A percentile compares a stretch with the other conserved stretches of the same genome.
These are phyloP conservation scores for Hypomontagnella monticulosa DNA, from an alignment of 495 filamentous ascomycete genomes.

Conservation along the genomic window DNA sequence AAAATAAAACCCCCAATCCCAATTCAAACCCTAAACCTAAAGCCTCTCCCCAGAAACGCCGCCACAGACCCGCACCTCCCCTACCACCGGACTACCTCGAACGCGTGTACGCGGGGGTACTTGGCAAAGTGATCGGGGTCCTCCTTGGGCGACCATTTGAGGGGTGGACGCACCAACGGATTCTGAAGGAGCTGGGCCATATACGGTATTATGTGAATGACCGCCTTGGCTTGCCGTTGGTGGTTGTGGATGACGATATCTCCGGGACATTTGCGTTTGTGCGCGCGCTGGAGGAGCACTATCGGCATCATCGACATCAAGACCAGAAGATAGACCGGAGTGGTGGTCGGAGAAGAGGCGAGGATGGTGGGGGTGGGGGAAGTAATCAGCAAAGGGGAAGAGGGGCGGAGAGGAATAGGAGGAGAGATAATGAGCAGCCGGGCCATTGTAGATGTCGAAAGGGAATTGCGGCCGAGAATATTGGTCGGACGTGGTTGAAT, in stretches of 20 bases:
- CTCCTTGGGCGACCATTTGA: slow-evolving; percentile 49
- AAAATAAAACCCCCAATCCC: not conserved
- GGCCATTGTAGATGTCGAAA: not conserved
- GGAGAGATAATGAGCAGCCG: not conserved
- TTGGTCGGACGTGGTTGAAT: slow-evolving; percentile 49
- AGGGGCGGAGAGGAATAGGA: too few relatives aligned
- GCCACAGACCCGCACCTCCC: not conserved
- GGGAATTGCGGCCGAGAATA: slow-evolving; percentile 24
- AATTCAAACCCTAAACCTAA: not conserved
- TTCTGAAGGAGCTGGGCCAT: slow-evolving; percentile 41
- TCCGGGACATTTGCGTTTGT: slow-evolving; percentile 48
- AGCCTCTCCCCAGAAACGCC: too few relatives aligned
- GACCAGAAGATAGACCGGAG: too few relatives aligned
- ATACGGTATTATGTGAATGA: slow-evolving; percentile 48
- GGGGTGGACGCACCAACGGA: slow-evolving; percentile 47
- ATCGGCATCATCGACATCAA: not conserved
- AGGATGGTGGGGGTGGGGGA: not conserved
- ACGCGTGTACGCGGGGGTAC: slow-evolving; percentile 48
- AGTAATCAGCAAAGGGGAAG: not conserved
- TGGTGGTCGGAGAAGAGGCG: not conserved
- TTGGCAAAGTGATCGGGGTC: slow-evolving; percentile 49
- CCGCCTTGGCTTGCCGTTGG: slow-evolving; percentile 33
- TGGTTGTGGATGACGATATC: slow-evolving; percentile 48
- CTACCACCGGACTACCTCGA: slow-evolving; percentile 44
- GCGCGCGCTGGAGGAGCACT: slow-evolving; percentile 45